Percentiles rank a stretch among this genome's conserved stretches.
Conservation (phyloP, 106 monocot genomes). For the Dendrobium officinale region DNA sequence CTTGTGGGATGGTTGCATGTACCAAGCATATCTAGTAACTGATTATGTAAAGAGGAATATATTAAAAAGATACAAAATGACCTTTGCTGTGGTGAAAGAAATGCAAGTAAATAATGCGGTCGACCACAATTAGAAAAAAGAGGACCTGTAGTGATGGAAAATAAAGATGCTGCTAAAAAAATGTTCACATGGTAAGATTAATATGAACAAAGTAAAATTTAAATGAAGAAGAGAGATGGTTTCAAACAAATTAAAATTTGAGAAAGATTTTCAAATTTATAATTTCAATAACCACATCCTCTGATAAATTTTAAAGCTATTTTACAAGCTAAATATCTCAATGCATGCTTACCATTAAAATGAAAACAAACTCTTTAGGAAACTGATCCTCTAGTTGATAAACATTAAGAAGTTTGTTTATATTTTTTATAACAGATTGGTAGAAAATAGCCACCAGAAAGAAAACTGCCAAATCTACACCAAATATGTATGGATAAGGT, state of each 20-base stretch:
- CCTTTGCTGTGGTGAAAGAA: slow-evolving; percentile 71
- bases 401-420: slow-evolving; percentile 86
- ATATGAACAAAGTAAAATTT: neutral
- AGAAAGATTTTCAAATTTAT: neutral
- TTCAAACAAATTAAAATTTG: neutral
- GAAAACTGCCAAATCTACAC: slow-evolving; percentile 94
- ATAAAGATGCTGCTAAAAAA: too few relatives aligned
- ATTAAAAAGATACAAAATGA: slow-evolving; percentile 87
- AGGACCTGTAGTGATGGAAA: slow-evolving; percentile 47
- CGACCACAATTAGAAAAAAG: slow-evolving; percentile 92
- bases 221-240: neutral
- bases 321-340: neutral
- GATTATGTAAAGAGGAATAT: slow-evolving; percentile 87
- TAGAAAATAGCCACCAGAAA: slow-evolving; percentile 92
- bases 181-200: neutral
- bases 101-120: slow-evolving; percentile 84
- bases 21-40: slow-evolving; percentile 91
- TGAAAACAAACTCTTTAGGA: slow-evolving; percentile 93
- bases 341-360: slow-evolving; percentile 68
- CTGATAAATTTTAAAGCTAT: neutral
- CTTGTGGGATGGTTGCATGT: slow-evolving; percentile 56
- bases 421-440: slow-evolving; percentile 93
- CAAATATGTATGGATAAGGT: slow-evolving; percentile 94
- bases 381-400: slow-evolving; percentile 98
- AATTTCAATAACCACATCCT: neutral